A percentile compares a stretch with the other conserved stretches of the same genome.
phyloP scores from a whole-genome alignment of 108 stramenopile species.

The Nannochloropsis oceanica region DNA sequence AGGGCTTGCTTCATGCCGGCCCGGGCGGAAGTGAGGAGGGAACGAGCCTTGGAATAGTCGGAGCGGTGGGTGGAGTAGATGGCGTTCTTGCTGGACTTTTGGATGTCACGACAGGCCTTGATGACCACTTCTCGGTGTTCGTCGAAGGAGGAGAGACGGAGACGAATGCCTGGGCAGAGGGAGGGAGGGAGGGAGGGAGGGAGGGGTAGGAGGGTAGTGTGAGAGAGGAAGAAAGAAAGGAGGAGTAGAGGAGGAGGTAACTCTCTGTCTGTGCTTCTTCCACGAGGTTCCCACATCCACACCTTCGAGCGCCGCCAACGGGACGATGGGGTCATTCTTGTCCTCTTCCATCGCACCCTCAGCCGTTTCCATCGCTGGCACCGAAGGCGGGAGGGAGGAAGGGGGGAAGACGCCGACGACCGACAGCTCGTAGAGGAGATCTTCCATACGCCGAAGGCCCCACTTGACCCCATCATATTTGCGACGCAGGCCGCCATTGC shows the following conservation, averaged over 20 bases:
- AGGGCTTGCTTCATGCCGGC: not conserved
- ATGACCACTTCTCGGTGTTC: conserved; percentile 63
- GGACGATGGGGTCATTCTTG: too few relatives aligned
- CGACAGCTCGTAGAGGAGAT: conserved; percentile 60
- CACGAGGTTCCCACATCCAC: too few relatives aligned
- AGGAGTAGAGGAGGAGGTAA: too few relatives aligned
- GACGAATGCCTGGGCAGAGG: conserved; percentile 33
- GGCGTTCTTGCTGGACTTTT: conserved; percentile 77
- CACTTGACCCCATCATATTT: conserved; percentile 71
- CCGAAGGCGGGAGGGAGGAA: too few relatives aligned
- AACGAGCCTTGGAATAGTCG: conserved; percentile 15
- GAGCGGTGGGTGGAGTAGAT: conserved; percentile 76
- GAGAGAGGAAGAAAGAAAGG: too few relatives aligned
- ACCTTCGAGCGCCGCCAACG: too few relatives aligned
- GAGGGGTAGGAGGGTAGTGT: too few relatives aligned
- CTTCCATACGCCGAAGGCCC: conserved; percentile 55
- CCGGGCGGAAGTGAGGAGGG: not conserved
- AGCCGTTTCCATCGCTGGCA: too few relatives aligned
- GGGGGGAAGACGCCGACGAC: not conserved
- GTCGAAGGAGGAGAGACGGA: conserved; percentile 60
- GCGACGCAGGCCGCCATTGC: conserved; percentile 74
- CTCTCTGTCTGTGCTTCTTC: too few relatives aligned
- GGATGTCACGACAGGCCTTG: conserved; percentile 67
- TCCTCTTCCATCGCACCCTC: too few relatives aligned
- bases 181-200: not conserved